phyloP scores from a whole-genome alignment of 1,284 basidiomycete species.

The Porodaedalea pini region DNA sequence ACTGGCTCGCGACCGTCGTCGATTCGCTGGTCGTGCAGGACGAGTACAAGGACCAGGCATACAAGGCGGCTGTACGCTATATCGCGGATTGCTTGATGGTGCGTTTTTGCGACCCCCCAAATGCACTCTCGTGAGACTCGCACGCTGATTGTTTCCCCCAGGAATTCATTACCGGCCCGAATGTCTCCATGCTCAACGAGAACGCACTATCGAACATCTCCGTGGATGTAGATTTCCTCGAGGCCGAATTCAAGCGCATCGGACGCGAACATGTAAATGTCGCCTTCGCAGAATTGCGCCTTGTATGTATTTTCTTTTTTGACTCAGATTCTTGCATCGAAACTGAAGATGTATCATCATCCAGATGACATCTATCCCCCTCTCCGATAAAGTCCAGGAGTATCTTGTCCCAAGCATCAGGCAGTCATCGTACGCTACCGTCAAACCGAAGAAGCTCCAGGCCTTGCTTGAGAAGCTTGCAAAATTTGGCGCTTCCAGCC shows the following conservation, averaged over 20 bases:
- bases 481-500: conserved; percentile 58
- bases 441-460: conserved; percentile 75
- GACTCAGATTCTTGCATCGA: background rate
- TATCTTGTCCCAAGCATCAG: conserved; percentile 76
- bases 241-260: conserved; percentile 74
- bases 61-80: conserved; percentile 79
- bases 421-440: conserved; percentile 64
- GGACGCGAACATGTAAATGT: conserved; percentile 66
- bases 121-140: conserved; percentile 1
- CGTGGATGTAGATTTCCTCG: conserved; percentile 82
- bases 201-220: conserved; percentile 81
- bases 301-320: conserved; percentile 47
- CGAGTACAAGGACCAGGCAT: conserved; percentile 83
- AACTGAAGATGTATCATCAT: conserved; percentile 1
- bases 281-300: conserved; percentile 80
- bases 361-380: conserved; percentile 76
- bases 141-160: conserved; percentile 33
- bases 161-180: conserved; percentile 76
- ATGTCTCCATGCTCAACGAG: conserved; percentile 83
- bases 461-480: conserved; percentile 79
- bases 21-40: conserved; percentile 88
- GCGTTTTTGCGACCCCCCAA: background rate
- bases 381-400: conserved; percentile 72
- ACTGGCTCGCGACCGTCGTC: conserved; percentile 95
- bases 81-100: conserved; percentile 89